These are phyloP conservation scores for Gymnopilus dilepis DNA, from an alignment of 768 basidiomycete species.

Conservation along the genomic window DNA sequence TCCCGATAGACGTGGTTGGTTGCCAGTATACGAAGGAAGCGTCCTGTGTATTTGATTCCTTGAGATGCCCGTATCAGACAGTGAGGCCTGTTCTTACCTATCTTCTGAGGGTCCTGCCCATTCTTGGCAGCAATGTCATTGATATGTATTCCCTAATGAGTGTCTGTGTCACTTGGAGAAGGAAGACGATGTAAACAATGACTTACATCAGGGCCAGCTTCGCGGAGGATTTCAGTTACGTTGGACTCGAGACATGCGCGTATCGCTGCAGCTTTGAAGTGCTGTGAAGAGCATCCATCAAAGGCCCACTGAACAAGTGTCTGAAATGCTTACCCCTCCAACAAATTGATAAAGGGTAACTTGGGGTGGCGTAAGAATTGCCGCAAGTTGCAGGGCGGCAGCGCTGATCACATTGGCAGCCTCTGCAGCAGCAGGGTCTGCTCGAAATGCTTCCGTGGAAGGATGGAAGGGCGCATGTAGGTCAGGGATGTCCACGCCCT, in stretches of 20 bases:
- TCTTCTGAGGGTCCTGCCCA: slow-evolving; percentile 36
- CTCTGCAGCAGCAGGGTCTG: slow-evolving; percentile 32
- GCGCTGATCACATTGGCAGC: slow-evolving; percentile 36
- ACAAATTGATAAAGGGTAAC: slow-evolving; percentile 26
- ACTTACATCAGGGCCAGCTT: slow-evolving; percentile 36
- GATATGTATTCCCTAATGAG: slow-evolving; percentile 40
- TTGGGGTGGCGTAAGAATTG: slow-evolving; percentile 33
- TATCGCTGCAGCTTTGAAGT: slow-evolving; percentile 31
- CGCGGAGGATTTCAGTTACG: slow-evolving; percentile 31
- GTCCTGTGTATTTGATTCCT: slow-evolving; percentile 2
- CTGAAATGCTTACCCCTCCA: slow-evolving; percentile 27
- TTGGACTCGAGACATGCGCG: slow-evolving; percentile 29
- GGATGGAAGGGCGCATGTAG: slow-evolving; percentile 33
- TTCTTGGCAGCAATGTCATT: slow-evolving; percentile 40
- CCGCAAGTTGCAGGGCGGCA: slow-evolving; percentile 39
- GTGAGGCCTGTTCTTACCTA: slow-evolving; percentile 32
- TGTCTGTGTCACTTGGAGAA: not conserved
- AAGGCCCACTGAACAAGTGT: slow-evolving; percentile 9
- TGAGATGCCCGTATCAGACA: not conserved
- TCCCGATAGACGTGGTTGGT: slow-evolving; percentile 43
- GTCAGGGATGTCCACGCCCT: slow-evolving; percentile 27
- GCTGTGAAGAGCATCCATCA: slow-evolving; percentile 21
- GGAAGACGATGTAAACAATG: not conserved
- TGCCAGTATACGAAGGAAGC: slow-evolving; percentile 40
- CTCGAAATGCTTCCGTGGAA: slow-evolving; percentile 34